Evolutionary conservation across 2,329 filamentous ascomycete species (phyloP).

Genomic region (Stagonosporopsis vannaccii): DNA sequence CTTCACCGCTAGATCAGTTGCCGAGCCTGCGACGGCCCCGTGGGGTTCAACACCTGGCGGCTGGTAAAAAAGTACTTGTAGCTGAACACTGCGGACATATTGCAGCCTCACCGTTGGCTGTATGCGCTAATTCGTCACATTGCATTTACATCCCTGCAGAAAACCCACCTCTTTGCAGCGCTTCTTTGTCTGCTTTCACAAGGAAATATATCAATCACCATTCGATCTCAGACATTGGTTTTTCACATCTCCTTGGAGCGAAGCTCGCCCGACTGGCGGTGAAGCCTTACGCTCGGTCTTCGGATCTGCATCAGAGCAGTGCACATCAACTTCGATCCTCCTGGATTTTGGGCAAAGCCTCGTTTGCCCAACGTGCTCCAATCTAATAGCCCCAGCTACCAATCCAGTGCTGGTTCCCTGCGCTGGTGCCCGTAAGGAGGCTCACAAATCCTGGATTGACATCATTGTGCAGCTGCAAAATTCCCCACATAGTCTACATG

Average conservation of each 20-base stretch:
- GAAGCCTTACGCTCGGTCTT: slow-evolving; percentile 14
- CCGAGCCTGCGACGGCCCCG: slow-evolving; percentile 22
- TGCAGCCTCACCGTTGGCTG: slow-evolving; percentile 12
- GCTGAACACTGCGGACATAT: slow-evolving; percentile 3
- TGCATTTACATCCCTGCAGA: slow-evolving; percentile 4
- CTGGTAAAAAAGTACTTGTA: slow-evolving; percentile 2
- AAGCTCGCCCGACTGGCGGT: slow-evolving; percentile 15
- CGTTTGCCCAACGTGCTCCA: slow-evolving; percentile 2
- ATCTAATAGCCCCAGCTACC: neutral
- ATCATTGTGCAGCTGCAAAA: slow-evolving; percentile 14
- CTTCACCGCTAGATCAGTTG: slow-evolving; percentile 31
- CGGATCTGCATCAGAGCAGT: neutral
- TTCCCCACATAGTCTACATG: slow-evolving; percentile 16
- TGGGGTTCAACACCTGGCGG: slow-evolving; percentile 16
- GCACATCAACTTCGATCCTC: neutral
- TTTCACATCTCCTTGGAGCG: neutral
- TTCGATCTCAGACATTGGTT: neutral
- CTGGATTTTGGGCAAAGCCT: slow-evolving; percentile 1
- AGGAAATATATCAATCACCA: neutral
- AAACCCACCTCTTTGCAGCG: neutral
- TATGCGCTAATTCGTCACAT: slow-evolving; percentile 7
- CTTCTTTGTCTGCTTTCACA: neutral
- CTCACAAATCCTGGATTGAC: slow-evolving; percentile 5
- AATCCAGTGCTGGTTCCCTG: slow-evolving; percentile 10
- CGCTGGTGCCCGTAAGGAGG: neutral